A percentile compares a stretch with the other conserved stretches of the same genome.
These are phyloP conservation scores for Verticillium zaregamsianum DNA, from an alignment of 2,329 filamentous ascomycete genomes.

Conservation along the genomic window DNA sequence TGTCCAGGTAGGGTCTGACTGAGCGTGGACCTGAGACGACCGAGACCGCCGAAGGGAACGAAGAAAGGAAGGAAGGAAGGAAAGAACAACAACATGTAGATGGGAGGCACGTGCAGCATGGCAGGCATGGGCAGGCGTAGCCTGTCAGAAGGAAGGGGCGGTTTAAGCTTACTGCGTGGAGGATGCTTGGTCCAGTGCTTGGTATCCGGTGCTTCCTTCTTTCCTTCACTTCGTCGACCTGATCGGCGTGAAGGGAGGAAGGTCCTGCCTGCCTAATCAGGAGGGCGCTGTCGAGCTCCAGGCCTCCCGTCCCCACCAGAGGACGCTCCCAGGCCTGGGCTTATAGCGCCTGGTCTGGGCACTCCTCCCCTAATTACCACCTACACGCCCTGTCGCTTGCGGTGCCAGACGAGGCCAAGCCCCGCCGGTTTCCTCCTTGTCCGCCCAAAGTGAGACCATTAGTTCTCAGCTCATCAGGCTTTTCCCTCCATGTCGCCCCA, in stretches of 20 bases:
- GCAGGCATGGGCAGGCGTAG: neutral
- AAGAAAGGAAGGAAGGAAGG: neutral
- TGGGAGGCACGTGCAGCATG: neutral
- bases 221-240: neutral
- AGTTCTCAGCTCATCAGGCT: neutral
- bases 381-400: neutral
- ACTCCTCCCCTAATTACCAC: neutral
- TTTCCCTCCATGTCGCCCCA: neutral
- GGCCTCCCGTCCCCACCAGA: neutral
- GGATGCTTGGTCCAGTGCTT: neutral
- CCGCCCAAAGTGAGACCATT: neutral
- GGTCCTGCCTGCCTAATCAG: neutral
- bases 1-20: neutral
- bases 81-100: neutral
- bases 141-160: neutral
- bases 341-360: neutral
- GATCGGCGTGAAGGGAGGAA: neutral
- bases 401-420: neutral
- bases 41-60: neutral
- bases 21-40: neutral
- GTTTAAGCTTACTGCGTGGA: neutral
- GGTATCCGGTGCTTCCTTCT: neutral
- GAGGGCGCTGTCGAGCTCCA: neutral
- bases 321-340: neutral
- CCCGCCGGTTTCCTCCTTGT: neutral